Base-by-base conservation (phyloP, 1,139 yeast species). In the Suhomyces maxii region DNA sequence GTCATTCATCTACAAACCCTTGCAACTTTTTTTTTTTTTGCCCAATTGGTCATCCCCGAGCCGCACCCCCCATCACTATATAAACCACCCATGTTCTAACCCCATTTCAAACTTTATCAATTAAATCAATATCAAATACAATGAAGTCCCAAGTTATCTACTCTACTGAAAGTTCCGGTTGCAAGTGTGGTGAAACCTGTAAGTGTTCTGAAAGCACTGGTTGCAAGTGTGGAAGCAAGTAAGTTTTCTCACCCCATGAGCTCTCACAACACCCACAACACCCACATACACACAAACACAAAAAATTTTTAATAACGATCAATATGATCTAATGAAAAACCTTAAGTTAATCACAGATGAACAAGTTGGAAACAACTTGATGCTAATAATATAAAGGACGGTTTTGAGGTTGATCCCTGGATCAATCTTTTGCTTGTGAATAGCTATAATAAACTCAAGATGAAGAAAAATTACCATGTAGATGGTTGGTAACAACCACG, bases 101-200 rank as follows among this genome's bases (percentile, higher is more conserved):
- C 31, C 3, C 5, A 8, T 31, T 35, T 36, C n/a, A 31, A 30
- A 23, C 23, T 18, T 18, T 8, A 33, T 6, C 9, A 38, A 18
- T 31, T 12, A n/a, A 12, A 10, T 14, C 11, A 41, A 28, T 41
- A 58, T 56, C 59, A 54, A 59, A 44, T 28, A 28, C 31, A 28
- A 28, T 9, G 31, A 50, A 50, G 49, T 47, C 39, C 40, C 53
- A 56, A 42, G 54, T 59, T 49, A 49, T 50, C 55, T 55, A 57
- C 48, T 38, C 56, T 39, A 46, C 53, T 34, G 52, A 55, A 42
- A 34, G 38, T 13, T 30, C 35, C 47, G 61, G 60, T 41, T 63
- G 66, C 52, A 23, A 55, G 33, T 61, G 67, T 45, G 63, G 65
- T 37, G 46, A 57, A 36, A 55, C 53, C 42, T 61, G 66, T 60